phyloP scores from a whole-genome alignment of 805 yeast genomes.

The Candida endomychidarum region DNA sequence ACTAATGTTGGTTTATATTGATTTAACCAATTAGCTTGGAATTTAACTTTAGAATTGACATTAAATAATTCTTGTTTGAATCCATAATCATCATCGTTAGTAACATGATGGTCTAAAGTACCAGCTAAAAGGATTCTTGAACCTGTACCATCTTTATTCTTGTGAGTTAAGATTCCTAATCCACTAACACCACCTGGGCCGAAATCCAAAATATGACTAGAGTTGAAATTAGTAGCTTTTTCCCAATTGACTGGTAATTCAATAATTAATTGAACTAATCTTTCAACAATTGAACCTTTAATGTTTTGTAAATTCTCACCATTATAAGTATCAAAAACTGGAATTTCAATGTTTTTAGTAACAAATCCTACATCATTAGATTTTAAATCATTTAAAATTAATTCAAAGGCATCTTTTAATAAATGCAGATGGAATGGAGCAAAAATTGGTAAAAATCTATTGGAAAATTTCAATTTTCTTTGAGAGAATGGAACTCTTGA shows the following conservation, averaged over 20 bases:
- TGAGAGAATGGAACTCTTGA: constrained; percentile 90
- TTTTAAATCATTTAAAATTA: constrained; percentile 63
- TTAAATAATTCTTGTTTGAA: constrained; percentile 94
- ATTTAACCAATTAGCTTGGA: constrained; percentile 86
- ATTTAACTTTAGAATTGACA: constrained; percentile 64
- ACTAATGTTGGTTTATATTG: constrained; percentile 85
- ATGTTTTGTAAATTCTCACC: constrained; percentile 73
- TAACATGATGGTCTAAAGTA: constrained; percentile 58
- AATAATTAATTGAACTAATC: constrained; percentile 81
- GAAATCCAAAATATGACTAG: constrained; percentile 91
- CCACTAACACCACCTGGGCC: constrained; percentile 99
- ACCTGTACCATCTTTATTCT: constrained; percentile 99
- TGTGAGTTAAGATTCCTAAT: constrained; percentile 91
- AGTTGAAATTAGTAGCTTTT: constrained; percentile 70
- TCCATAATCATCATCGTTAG: constrained; percentile 76
- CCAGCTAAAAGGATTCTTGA: constrained; percentile 93
- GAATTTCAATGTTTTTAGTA: constrained; percentile 62
- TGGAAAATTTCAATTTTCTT: constrained; percentile 90
- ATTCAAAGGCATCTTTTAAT: constrained; percentile 66
- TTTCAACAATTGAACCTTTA: constrained; percentile 44
- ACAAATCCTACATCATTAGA: constrained; percentile 57
- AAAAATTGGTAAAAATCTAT: constrained; percentile 90
- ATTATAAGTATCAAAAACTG: constrained; percentile 86
- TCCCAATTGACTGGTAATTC: constrained; percentile 95
- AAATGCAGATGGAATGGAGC: constrained; percentile 97